Base-by-base conservation (phyloP, 2,329 filamentous ascomycete genomes). In the Camptophora hylomeconis region DNA sequence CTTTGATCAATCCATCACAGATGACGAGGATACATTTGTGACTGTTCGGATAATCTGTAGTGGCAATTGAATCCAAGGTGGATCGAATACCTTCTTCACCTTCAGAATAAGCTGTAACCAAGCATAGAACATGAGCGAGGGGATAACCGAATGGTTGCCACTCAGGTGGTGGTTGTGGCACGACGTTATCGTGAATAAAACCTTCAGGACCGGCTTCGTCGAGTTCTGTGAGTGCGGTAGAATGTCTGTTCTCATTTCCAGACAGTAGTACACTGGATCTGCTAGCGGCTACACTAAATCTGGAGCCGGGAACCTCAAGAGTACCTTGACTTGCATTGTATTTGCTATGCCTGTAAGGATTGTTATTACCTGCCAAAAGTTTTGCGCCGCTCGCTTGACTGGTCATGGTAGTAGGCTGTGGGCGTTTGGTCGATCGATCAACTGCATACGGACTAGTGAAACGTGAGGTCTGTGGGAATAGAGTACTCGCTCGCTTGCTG, bases 121-220 rank as follows among this genome's bases (percentile, higher is more conserved):
- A 59, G 54, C 87, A 95, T 50, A 98, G 84, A 1, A 81, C 69
- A 56, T 98, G 89, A 25, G 86, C 89, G 41, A 98, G 63, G 9
- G 92, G 89, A 53, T 83, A 98, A 1, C 87, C 89, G 51, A 92
- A 95, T 0, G 89, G 89, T 60, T 94, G 86, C 78, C 86, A 98
- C 54, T 98, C 89, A 3, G 86, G 76, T 6, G 89, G 89, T 20
- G 89, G 89, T 50, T 98, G 89, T 17, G 92, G 87, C 26, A 98
- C 86, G 21, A 98, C 89, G 20, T 81, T 70, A 53, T 94, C 86
- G 51, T 95, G 87, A 32, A 95, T 92, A 52, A 94, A 93, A n/a
- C 86, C 87, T 18, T 82, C 75, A 5, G 87, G 83, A 5, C 86
- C 86, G 20, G 77, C 72, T 1, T 75, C 77, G 26, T 87, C 82